phyloP scores from a whole-genome alignment of 2,329 filamentous ascomycete genomes.

The Trichoderma sp. region DNA sequence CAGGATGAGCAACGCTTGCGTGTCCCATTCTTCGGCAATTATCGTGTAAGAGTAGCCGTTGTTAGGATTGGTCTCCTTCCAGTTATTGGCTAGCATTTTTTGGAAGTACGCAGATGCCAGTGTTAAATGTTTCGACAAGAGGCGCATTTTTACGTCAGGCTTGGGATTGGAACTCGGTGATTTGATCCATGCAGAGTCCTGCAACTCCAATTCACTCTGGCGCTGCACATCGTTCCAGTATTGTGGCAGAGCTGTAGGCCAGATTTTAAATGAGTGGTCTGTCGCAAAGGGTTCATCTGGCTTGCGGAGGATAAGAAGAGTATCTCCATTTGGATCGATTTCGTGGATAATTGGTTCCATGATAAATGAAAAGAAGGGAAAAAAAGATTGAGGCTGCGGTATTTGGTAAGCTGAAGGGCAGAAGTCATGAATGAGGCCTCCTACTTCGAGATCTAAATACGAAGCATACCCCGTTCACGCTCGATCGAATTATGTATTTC shows the following conservation, averaged over 20 bases:
- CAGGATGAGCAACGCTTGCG: slow-evolving; percentile 38
- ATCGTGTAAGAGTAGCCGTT: background rate
- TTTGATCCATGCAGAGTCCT: background rate
- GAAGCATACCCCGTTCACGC: too few species aligned
- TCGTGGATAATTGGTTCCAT: background rate
- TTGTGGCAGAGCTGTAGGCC: background rate
- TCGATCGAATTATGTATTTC: too few species aligned
- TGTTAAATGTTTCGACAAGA: slow-evolving; percentile 36
- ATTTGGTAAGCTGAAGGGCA: too few species aligned
- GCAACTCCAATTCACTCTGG: background rate
- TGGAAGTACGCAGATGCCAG: slow-evolving; percentile 31
- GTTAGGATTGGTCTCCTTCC: slow-evolving; percentile 13
- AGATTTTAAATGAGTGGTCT: background rate
- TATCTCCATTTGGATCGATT: slow-evolving; percentile 6
- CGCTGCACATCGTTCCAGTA: background rate
- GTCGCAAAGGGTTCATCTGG: background rate
- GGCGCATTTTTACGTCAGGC: slow-evolving; percentile 16
- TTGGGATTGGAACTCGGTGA: background rate
- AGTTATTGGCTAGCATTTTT: slow-evolving; percentile 17
- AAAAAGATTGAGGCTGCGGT: too few species aligned
- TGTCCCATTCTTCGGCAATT: slow-evolving; percentile 28
- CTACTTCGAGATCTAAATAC: too few species aligned
- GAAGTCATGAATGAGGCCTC: too few species aligned
- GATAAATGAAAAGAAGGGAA: too few species aligned
- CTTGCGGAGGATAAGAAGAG: background rate